Evolutionary conservation across 345 rosid genomes (phyloP).

Genomic region (Syzygium aromaticum): DNA sequence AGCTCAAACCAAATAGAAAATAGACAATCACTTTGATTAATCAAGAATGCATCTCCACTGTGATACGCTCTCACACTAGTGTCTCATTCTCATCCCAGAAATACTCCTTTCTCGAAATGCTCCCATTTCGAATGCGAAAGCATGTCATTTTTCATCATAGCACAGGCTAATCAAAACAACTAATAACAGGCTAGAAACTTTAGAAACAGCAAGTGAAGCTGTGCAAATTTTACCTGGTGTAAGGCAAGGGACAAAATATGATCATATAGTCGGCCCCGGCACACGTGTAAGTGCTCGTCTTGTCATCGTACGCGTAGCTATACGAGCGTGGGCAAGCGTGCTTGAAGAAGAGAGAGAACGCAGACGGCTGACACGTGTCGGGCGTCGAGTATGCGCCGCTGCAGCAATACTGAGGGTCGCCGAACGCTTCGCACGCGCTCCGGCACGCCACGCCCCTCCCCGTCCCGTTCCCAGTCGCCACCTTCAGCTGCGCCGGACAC

Average conservation of each 20-base stretch:
- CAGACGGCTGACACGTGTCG: slow-evolving; percentile 67
- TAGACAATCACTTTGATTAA: background rate
- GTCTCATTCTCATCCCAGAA: background rate
- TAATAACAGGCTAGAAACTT: background rate
- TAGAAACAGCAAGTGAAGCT: background rate
- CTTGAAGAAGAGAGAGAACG: slow-evolving; percentile 61
- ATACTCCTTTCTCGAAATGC: background rate
- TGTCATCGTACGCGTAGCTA: slow-evolving; percentile 86
- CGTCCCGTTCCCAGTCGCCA: slow-evolving; percentile 21
- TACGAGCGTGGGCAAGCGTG: slow-evolving; percentile 87
- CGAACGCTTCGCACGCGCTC: slow-evolving; percentile 92
- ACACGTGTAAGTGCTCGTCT: slow-evolving; percentile 85
- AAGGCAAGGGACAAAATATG: slow-evolving; percentile 84
- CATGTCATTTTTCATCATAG: background rate
- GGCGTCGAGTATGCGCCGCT: slow-evolving; percentile 68
- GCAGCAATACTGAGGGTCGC: slow-evolving; percentile 64
- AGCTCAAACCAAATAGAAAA: background rate
- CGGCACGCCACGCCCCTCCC: slow-evolving; percentile 38
- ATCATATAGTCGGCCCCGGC: slow-evolving; percentile 53
- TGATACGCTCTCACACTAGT: background rate
- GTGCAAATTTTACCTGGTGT: slow-evolving; percentile 46
- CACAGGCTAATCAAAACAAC: background rate
- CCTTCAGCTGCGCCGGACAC: slow-evolving; percentile 52
- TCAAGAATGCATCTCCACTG: background rate
- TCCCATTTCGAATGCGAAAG: background rate